Evolutionary conservation across 176 grass and related monocot species (phyloP), one percentile per base, ranked within the genome.

Genomic region (Phoenix roebelenii): DNA sequence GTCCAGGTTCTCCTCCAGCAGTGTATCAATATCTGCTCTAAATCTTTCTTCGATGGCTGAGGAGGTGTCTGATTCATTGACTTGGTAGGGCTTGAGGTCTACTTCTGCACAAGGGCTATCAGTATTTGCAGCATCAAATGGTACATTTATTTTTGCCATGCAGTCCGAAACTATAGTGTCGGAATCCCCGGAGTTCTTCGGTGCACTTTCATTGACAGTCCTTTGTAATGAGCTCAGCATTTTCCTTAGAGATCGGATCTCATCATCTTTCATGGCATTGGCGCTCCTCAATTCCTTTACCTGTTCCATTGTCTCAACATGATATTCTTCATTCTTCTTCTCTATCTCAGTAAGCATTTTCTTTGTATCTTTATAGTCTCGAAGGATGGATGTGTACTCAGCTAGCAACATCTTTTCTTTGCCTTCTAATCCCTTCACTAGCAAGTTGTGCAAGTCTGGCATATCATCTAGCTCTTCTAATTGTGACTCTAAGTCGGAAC

Each of bases 1-100:
- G 5, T 81, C 84, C 64, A 96, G 66, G 60, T 84, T 96, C 44
- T 90, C 87, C 55, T 87, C 92, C 28, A 96, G 49, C 57, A 90
- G 57, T 0, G 62, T 32, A 75, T 96, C 81, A 22, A 96, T 87
- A 19, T 90, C 81, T 67, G 65, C 72, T 72, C 83, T 78, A 35
- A 96, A 88, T 65, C 85, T 96, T 35, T 85, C 87, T 80, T 90
- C 92, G 14, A 88, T 56, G 5, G 78, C 69, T 1, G 75, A 79
- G 18, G 56, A 16, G 19, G 50, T 23, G 44, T 70, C 74, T 72
- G 61, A 30, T 9, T 74, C 76, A 52, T 49, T 23, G 20, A 5
- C 23, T 16, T 52, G 18, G 7, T 20, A 4, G 18, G 15, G 18
- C 50, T 16, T 30, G 10, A 30, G 18, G 23, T 23, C 63, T 44